Evolutionary conservation across 2,329 filamentous ascomycete species (phyloP).

Genomic region (Colletotrichum tabaci): DNA sequence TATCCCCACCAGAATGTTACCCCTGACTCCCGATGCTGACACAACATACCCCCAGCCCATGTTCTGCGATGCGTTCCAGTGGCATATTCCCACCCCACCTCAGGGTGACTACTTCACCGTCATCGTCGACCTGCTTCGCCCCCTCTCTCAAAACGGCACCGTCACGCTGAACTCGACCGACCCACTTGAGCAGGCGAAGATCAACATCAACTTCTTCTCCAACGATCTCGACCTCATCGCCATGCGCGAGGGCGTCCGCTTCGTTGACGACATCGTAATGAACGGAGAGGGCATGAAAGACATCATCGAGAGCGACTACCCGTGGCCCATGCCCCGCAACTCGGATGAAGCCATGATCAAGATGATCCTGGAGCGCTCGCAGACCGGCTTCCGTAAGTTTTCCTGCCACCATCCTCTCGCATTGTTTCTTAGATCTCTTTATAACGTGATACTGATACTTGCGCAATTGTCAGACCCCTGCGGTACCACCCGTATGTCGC

Average conservation of each 20-base stretch:
- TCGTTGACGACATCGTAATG: slow-evolving; percentile 69
- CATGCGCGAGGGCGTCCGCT: slow-evolving; percentile 71
- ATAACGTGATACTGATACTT: slow-evolving; percentile 24
- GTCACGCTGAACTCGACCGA: slow-evolving; percentile 71
- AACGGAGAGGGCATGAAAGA: slow-evolving; percentile 71
- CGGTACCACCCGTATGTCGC: slow-evolving; percentile 68
- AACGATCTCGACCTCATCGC: slow-evolving; percentile 70
- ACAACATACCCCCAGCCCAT: slow-evolving; percentile 51
- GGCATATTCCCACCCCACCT: slow-evolving; percentile 59
- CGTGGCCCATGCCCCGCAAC: slow-evolving; percentile 71
- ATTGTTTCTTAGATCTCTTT: accelerated
- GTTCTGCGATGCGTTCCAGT: slow-evolving; percentile 66
- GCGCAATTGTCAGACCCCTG: slow-evolving; percentile 60
- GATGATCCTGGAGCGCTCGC: slow-evolving; percentile 69
- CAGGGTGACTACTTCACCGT: slow-evolving; percentile 69
- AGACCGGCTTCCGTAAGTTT: slow-evolving; percentile 67
- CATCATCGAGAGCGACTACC: slow-evolving; percentile 68
- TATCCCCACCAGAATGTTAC: background rate
- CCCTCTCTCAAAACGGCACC: slow-evolving; percentile 61
- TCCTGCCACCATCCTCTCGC: background rate
- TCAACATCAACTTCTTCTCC: slow-evolving; percentile 73
- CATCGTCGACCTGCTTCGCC: slow-evolving; percentile 64
- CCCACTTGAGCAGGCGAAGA: slow-evolving; percentile 70
- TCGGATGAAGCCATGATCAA: slow-evolving; percentile 70
- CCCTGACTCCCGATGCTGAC: background rate